Percentiles rank a stretch among this genome's conserved stretches.
Evolutionary conservation across 306 rosid genomes (phyloP).

Genomic region (Vicia faba): DNA sequence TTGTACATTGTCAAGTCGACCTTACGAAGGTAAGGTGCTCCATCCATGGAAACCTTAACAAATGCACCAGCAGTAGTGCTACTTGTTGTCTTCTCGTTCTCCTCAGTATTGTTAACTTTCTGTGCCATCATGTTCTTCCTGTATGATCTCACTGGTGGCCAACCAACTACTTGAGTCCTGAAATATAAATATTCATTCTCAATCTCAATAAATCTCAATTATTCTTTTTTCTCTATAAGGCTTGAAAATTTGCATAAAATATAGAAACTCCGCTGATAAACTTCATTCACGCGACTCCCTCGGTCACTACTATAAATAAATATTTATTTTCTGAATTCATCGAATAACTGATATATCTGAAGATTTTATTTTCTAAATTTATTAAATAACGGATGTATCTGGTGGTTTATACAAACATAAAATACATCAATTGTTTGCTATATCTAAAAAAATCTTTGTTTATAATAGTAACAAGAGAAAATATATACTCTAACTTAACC

Average conservation of each 20-base stretch:
- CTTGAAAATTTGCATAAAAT: background rate
- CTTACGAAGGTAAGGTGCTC: slow-evolving; percentile 99
- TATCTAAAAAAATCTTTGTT: too few relatives aligned
- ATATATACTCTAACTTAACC: background rate
- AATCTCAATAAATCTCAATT: slow-evolving; percentile 27
- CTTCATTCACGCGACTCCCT: slow-evolving; percentile 7
- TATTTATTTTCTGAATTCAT: too few relatives aligned
- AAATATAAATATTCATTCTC: slow-evolving; percentile 25
- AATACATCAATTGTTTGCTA: too few relatives aligned
- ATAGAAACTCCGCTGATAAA: background rate
- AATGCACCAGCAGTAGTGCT: slow-evolving; percentile 47
- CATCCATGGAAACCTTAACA: slow-evolving; percentile 97
- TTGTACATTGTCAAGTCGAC: slow-evolving; percentile 90
- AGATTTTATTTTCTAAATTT: too few relatives aligned
- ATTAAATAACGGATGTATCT: too few relatives aligned
- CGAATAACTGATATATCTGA: too few relatives aligned
- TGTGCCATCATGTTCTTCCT: slow-evolving; percentile 90
- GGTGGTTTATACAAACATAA: too few relatives aligned
- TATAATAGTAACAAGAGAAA: too few relatives aligned
- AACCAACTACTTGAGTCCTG: slow-evolving; percentile 98
- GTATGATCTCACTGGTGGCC: slow-evolving; percentile 99
- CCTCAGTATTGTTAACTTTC: slow-evolving; percentile 49
- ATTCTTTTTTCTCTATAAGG: background rate
- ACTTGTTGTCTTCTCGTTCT: slow-evolving; percentile 46
- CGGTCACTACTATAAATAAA: too few relatives aligned